Conservation (phyloP, 2,329 filamentous ascomycete genomes). For the Aureobasidium sp. region DNA sequence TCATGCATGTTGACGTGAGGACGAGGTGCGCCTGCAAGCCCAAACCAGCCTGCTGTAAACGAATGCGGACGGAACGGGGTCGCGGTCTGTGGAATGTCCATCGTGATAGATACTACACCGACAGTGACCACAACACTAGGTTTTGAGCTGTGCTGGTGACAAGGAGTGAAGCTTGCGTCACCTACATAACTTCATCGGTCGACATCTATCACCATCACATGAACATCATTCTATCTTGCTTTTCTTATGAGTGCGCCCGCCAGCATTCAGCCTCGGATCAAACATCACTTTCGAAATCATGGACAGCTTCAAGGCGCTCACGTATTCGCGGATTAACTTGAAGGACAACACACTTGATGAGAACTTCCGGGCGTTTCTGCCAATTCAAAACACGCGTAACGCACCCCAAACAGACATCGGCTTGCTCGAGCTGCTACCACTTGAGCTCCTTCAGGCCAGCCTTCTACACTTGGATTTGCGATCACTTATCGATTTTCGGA, state of each 20-base stretch:
- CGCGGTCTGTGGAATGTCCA: background rate
- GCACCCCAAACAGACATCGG: background rate
- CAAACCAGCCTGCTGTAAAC: background rate
- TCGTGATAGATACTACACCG: background rate
- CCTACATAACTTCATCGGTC: too few species aligned
- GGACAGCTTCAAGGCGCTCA: background rate
- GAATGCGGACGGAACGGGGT: background rate
- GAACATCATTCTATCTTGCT: too few species aligned
- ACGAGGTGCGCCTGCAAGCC: background rate
- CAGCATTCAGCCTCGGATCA: background rate
- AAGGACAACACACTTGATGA: background rate
- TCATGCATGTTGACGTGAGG: conserved; percentile 3
- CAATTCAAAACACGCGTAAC: background rate
- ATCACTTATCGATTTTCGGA: conserved; percentile 31
- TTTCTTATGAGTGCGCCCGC: too few species aligned
- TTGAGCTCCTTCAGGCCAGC: background rate
- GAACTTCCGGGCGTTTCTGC: background rate
- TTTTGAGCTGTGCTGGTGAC: background rate
- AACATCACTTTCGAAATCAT: background rate
- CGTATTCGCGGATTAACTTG: background rate
- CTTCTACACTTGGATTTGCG: conserved; percentile 25
- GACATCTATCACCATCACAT: too few species aligned
- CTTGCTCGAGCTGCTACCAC: background rate
- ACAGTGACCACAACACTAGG: background rate
- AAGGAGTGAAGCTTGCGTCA: too few species aligned